phyloP scores from a whole-genome alignment of 768 basidiomycete genomes.

The Chalciporus chontae region DNA sequence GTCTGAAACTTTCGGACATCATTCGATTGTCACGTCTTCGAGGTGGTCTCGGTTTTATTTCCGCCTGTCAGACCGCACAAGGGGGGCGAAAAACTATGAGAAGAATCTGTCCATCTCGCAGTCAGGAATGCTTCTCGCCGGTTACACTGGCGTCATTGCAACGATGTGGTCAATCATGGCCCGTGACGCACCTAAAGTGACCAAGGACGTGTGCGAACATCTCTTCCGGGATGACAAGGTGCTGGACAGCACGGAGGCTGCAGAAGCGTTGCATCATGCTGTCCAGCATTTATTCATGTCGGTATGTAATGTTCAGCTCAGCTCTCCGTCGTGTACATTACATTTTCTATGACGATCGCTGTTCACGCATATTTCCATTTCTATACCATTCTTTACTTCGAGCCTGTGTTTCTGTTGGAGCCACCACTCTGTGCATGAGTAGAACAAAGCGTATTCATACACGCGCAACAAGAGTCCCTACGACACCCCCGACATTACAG shows the following conservation, averaged over 20 bases:
- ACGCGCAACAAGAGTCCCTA: too few species aligned
- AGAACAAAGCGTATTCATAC: too few species aligned
- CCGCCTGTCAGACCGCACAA: conserved; percentile 33
- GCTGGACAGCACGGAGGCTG: background rate
- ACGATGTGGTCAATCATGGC: conserved; percentile 43
- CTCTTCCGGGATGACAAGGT: background rate
- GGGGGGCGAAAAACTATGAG: conserved; percentile 18
- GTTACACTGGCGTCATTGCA: conserved; percentile 32
- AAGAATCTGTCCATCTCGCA: conserved; percentile 38
- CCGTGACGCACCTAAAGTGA: conserved; percentile 31
- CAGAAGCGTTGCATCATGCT: background rate
- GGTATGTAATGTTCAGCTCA: too few species aligned
- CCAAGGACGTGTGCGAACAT: conserved; percentile 26
- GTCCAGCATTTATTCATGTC: background rate
- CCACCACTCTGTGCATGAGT: too few species aligned
- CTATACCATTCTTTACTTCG: too few species aligned
- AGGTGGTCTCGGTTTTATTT: conserved; percentile 27
- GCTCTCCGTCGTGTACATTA: too few species aligned
- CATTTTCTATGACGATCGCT: too few species aligned
- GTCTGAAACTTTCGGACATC: conserved; percentile 12
- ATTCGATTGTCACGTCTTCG: conserved; percentile 24
- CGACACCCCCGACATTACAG: conserved; percentile 30
- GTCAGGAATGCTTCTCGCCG: conserved; percentile 34
- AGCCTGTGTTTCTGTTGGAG: too few species aligned
- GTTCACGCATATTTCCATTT: too few species aligned